Base-by-base conservation (phyloP, 2,329 filamentous ascomycete genomes). In the Chrysosporium keratinophilum region DNA sequence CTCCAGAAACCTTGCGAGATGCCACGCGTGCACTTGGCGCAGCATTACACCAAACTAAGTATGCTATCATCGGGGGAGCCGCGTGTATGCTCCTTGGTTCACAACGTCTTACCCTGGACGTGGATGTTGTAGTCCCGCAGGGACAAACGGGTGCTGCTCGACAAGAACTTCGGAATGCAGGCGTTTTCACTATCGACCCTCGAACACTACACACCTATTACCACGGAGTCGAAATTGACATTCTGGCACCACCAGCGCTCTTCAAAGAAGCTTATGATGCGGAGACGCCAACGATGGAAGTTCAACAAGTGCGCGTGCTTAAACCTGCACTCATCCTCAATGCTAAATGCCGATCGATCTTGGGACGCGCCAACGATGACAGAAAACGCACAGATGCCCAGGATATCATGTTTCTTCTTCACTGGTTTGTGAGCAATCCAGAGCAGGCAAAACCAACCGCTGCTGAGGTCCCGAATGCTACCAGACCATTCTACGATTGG, bases 261-360 rank as follows among this genome's bases (percentile, higher is more conserved):
- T 50, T 50, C 48, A 50, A 50, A 42, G 48, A 50, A 41, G 19
- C 15, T 12, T 50, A 41, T 31, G 34, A 50, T 15, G 48, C 37
- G 48, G 37, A 42, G 17, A 50, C 48, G 12, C 48, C 48, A 42
- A 40, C 37, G 14, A 42, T 40, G 15, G 48, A 23, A 50, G 48
- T 50, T 41, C 3, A 50, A 50, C 34, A 50, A 19, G 48, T 50
- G 34, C 48, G 37, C 37, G n/a, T 50, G 23, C 48, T 50, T 34
- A 42, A 50, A 50, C 48, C 48, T 19, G 48, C 48, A 33, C 48
- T 50, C 34, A 50, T 50, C 40, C 48, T 50, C 48, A 50, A 50
- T 42, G 48, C 48, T 17, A 50, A 50, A 42, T 50, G 48, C 48
- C 48, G 34, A 33, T 50, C 48, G 28, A 50, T 50, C 34, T 42